Evolutionary conservation across 2,329 filamentous ascomycete genomes (phyloP).

Genomic region (Xylariaceae sp.): DNA sequence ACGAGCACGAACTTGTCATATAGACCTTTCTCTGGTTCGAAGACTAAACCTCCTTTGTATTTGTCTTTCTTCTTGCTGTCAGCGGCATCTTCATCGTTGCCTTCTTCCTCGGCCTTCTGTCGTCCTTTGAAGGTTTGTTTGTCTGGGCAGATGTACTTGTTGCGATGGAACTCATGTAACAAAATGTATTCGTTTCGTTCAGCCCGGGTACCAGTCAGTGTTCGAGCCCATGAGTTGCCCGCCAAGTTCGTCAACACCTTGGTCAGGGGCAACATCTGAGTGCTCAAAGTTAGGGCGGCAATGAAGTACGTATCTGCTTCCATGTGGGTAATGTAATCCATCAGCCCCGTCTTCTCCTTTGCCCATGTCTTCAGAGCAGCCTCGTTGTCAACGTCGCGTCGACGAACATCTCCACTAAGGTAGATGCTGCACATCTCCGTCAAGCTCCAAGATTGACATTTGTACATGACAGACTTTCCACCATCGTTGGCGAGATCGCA

Average conservation of each 20-base stretch:
- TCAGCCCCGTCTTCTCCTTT: constrained; percentile 76
- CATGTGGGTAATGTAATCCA: constrained; percentile 93
- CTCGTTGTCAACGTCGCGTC: constrained; percentile 88
- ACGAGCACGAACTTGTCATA: constrained; percentile 98
- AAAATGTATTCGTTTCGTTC: constrained; percentile 99
- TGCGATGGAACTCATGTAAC: constrained; percentile 92
- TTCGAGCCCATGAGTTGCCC: constrained; percentile 97
- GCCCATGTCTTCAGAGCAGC: constrained; percentile 85
- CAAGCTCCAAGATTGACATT: constrained; percentile 97
- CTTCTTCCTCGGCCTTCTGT: constrained; percentile 71
- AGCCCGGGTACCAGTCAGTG: constrained; percentile 90
- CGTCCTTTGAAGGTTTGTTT: constrained; percentile 83
- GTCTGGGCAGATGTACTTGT: constrained; percentile 97
- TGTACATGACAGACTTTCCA: constrained; percentile 94
- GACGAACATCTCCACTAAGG: constrained; percentile 69
- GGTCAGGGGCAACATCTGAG: constrained; percentile 90
- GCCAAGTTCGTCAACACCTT: constrained; percentile 96
- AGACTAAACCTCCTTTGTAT: constrained; percentile 97
- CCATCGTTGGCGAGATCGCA: constrained; percentile 96
- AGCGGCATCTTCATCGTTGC: constrained; percentile 66
- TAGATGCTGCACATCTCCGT: constrained; percentile 97
- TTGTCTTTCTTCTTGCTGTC: constrained; percentile 98
- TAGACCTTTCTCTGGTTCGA: constrained; percentile 94
- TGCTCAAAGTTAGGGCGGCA: constrained; percentile 82
- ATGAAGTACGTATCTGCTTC: constrained; percentile 97